phyloP scores from a whole-genome alignment of 768 basidiomycete genomes.

The Phanerochaete sordida region DNA sequence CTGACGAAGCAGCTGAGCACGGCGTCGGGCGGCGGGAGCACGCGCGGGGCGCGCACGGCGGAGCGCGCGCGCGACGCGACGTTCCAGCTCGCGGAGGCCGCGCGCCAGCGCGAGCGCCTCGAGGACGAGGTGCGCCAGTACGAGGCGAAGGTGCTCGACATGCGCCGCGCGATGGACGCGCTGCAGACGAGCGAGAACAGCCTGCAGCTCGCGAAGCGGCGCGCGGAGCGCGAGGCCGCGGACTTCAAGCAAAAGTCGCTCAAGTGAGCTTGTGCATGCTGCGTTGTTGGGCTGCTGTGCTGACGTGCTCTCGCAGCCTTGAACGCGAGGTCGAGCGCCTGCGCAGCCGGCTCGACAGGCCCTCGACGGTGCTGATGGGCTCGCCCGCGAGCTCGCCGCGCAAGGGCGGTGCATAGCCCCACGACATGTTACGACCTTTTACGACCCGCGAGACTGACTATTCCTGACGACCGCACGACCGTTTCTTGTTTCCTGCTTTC shows the following conservation, averaged over 20 bases:
- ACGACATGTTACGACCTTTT: neutral
- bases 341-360: conserved; percentile 59
- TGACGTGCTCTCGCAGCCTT: conserved; percentile 34
- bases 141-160: conserved; percentile 51
- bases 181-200: conserved; percentile 67
- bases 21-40: conserved; percentile 38
- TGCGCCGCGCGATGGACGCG: conserved; percentile 58
- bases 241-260: conserved; percentile 71
- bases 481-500: neutral
- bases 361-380: conserved; percentile 34
- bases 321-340: conserved; percentile 70
- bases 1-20: conserved; percentile 57
- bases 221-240: conserved; percentile 71
- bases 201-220: conserved; percentile 68
- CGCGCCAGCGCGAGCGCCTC: conserved; percentile 55
- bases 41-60: conserved; percentile 36
- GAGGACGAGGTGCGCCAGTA: conserved; percentile 64
- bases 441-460: neutral
- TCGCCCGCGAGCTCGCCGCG: conserved; percentile 35
- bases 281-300: neutral
- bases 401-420: conserved; percentile 15
- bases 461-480: conserved; percentile 3
- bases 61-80: conserved; percentile 53
- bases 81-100: conserved; percentile 54
- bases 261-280: conserved; percentile 40